phyloP scores from a whole-genome alignment of 495 filamentous ascomycete species.

The Hypoxylon cercidicola region DNA sequence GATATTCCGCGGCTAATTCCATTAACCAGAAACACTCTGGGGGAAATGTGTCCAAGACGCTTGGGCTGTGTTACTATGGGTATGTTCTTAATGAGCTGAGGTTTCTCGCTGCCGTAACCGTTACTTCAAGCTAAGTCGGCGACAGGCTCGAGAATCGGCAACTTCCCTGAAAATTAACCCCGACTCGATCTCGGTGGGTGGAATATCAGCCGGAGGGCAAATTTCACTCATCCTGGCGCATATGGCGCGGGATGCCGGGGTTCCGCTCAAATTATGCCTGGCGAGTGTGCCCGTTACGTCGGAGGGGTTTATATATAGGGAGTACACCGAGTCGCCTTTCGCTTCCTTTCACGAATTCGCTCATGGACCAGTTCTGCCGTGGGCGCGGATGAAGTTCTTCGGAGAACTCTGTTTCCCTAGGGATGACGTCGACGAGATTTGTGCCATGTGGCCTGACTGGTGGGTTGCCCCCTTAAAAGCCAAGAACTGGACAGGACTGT shows the following conservation, averaged over 20 bases:
- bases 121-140: constrained; percentile 1
- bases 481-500: constrained; percentile 53
- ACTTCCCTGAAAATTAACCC: constrained; percentile 54
- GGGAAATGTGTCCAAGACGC: constrained; percentile 60
- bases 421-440: constrained; percentile 31
- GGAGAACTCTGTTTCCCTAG: constrained; percentile 45
- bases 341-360: constrained; percentile 56
- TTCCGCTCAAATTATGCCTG: constrained; percentile 55
- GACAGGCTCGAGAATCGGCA: constrained; percentile 47
- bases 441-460: constrained; percentile 48
- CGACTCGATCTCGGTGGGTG: constrained; percentile 58
- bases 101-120: not conserved
- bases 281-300: constrained; percentile 55
- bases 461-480: constrained; percentile 54
- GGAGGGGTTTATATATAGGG: constrained; percentile 51
- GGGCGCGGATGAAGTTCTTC: constrained; percentile 61
- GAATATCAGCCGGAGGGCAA: constrained; percentile 61
- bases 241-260: constrained; percentile 58
- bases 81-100: constrained; percentile 21
- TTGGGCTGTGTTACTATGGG: constrained; percentile 56
- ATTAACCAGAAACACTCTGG: constrained; percentile 52
- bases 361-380: constrained; percentile 58
- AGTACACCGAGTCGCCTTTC: constrained; percentile 57
- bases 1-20: not conserved
- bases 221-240: constrained; percentile 60